Evolutionary conservation across 1,284 basidiomycete genomes (phyloP), one percentile per base, ranked within the genome.

Genomic region (Tilletia setariae): DNA sequence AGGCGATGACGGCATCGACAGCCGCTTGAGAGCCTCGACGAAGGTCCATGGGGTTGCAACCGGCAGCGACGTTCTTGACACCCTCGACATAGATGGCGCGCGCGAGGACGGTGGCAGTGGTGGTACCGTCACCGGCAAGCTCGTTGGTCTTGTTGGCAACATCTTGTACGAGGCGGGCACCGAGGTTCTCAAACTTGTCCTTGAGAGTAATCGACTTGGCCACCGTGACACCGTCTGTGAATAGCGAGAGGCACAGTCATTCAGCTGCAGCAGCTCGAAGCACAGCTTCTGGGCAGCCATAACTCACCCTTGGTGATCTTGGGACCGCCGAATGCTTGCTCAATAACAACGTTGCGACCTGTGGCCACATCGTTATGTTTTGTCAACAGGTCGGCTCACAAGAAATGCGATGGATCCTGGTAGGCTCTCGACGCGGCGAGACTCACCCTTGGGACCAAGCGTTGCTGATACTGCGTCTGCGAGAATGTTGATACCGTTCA

Each of bases 11-110:
- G 75, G 91, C 91, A 82, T 98, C 93, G 66, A 98, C 95, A 69
- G 94, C 95, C 44, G 93, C 93, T 83, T 98, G 95, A 19, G 93
- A 90, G 71, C 95, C 95, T 40, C 94, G 90, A 72, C 95, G 92
- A 71, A 98, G 91, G 85, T 98, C 95, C 94, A 98, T 98, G 44
- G 95, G 95, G 86, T 97, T 97, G 88, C 95, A 98, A 23, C 95
- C 93, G 15, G 95, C 95, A 51, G 95, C 94, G 69, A 98, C 95
- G 83, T 98, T 98, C 88, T 98, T 98, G 78, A 98, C 94, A 85
- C 95, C 95, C 85, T 98, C 95, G 0, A 93, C 88, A 86, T 97
- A 98, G 85, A 98, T 98, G 72, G 94, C 94, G 68, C 92, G 91
- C 8, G 95, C 93, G 70, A 98, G 90, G 66, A 98, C 95, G 46